These are phyloP conservation scores for Kitagawia praeruptora DNA, from an alignment of 129 eudicot species.

Conservation along the genomic window DNA sequence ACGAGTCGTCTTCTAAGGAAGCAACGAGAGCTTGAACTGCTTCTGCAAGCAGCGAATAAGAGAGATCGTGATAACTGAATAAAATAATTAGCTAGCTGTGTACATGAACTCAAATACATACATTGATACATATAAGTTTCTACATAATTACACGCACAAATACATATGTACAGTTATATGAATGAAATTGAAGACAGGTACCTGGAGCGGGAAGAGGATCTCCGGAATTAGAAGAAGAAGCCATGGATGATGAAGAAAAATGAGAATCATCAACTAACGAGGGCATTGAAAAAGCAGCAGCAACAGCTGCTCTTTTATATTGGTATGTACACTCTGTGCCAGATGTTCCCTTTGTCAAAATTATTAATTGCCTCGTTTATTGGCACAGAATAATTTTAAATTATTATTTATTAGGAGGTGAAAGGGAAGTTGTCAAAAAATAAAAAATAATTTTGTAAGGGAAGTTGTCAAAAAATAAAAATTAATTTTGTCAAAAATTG, in stretches of 20 bases:
- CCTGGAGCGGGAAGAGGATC: constrained; percentile 70
- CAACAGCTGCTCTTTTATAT: not conserved
- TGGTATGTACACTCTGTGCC: not conserved
- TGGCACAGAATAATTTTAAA: too few species aligned
- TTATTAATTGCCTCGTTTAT: too few species aligned
- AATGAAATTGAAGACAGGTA: constrained; percentile 12
- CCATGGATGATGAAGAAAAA: not conserved
- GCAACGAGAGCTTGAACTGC: constrained; percentile 92
- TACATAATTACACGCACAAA: not conserved
- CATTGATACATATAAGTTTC: not conserved
- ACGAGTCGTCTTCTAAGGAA: constrained; percentile 77
- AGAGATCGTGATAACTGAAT: not conserved
- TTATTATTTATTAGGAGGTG: too few species aligned
- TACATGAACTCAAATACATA: not conserved
- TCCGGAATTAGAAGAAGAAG: constrained; percentile 64
- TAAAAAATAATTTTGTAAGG: too few species aligned
- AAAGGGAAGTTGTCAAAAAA: too few species aligned
- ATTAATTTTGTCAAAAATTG: too few species aligned
- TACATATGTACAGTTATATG: not conserved
- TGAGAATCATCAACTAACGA: not conserved
- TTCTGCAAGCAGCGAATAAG: constrained; percentile 32
- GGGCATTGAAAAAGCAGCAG: not conserved
- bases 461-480: too few species aligned
- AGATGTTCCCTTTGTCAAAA: not conserved
- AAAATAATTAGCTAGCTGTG: not conserved